Percentiles rank a stretch among this genome's conserved stretches.
These are phyloP conservation scores for Solanum acaule DNA, from an alignment of 257 asterid species.

Conservation along the genomic window DNA sequence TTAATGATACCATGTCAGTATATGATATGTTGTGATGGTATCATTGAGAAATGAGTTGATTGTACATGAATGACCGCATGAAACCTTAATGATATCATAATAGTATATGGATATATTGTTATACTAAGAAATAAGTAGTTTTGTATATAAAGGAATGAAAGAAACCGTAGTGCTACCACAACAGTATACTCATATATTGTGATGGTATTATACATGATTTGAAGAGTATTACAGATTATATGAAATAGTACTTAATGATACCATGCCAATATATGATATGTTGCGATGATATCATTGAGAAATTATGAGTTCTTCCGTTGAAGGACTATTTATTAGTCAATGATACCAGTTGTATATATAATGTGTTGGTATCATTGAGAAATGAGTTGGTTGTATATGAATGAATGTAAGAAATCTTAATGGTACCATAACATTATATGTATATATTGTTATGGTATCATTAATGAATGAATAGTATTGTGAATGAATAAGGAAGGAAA, in stretches of 20 bases:
- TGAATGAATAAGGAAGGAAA: neutral
- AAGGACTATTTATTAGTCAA: neutral
- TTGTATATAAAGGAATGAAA: neutral
- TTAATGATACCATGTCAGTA: neutral
- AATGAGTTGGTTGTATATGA: neutral
- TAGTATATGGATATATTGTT: no score
- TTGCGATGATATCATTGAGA: neutral
- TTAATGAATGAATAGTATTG: neutral
- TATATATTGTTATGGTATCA: neutral
- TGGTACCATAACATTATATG: neutral
- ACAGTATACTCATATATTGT: neutral
- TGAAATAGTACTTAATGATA: neutral
- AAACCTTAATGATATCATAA: no score
- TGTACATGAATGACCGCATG: neutral
- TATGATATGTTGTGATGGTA: neutral
- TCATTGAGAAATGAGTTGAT: neutral
- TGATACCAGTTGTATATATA: no score
- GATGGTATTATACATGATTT: neutral
- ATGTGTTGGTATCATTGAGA: neutral
- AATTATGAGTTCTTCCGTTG: neutral
- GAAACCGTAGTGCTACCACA: neutral
- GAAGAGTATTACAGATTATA: neutral
- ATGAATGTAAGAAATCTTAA: neutral
- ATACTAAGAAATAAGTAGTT: neutral
- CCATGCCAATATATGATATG: neutral